Base-by-base conservation (phyloP, 768 basidiomycete genomes). In the Amylocystis lapponica region DNA sequence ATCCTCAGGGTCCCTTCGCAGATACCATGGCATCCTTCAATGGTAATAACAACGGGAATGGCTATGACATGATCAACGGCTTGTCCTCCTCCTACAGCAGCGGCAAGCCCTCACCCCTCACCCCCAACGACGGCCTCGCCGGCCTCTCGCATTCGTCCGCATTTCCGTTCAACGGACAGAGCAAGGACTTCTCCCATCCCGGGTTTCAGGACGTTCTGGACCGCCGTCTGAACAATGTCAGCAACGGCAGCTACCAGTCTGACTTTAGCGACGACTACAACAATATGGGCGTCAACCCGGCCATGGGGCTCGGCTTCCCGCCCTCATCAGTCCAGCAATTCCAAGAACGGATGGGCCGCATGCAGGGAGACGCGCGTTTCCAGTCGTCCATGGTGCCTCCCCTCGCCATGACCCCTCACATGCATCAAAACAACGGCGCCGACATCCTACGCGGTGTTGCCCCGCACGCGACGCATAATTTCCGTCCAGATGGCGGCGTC, bases 61-160 rank as follows among this genome's bases (percentile, higher is more conserved):
- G 79, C 10, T 86, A 83, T 63, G 82, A 83, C 59, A 72, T 83
- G 54, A 79, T 81, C 59, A 67, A 68, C 60, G 76, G 75, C 49
- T 66, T 82, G 17, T 68, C 79, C 19, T 80, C 81, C 3, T 81
- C 79, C 13, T 78, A 80, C 65, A 74, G 71, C 66, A 81, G 78
- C 46, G 84, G 83, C 49, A 87, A 86, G 62, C 81, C 80, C 38
- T 86, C 86, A 16, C 83, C 86, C 0, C 68, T 86, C 33, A 83
- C 83, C 11, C 83, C 84, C 26, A 80, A 63, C 53, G 85, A 86
- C 60, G 67, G 78, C 32, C 75, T 79, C 47, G 64, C 68, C 45
- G 69, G 69, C 37, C 67, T 86, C 7, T 81, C 79, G 52, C 75
- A 75, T 48, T 61, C 74, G 5, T 66, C 75, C 13, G 68, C 61